Evolutionary conservation across 495 filamentous ascomycete genomes (phyloP).

Genomic region (Penicillium arizonense): DNA sequence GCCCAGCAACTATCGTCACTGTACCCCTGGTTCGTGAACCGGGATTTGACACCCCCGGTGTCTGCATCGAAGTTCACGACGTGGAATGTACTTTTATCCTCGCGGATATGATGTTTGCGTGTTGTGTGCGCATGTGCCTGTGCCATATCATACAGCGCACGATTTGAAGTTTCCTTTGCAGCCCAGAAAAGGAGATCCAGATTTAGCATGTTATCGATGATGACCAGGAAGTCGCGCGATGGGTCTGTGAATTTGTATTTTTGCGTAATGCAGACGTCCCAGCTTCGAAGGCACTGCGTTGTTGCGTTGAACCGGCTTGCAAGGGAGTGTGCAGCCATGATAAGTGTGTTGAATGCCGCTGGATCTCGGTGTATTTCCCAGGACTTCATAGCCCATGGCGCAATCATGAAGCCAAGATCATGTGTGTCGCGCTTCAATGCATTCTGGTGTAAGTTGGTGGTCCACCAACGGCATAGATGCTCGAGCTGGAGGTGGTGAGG

Average conservation of each 20-base stretch:
- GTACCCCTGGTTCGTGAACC: slow-evolving; percentile 43
- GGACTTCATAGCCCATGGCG: slow-evolving; percentile 35
- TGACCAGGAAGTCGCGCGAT: slow-evolving; percentile 29
- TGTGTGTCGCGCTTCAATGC: slow-evolving; percentile 37
- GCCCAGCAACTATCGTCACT: slow-evolving; percentile 40
- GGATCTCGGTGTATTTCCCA: slow-evolving; percentile 33
- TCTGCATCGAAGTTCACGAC: slow-evolving; percentile 37
- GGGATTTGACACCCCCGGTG: slow-evolving; percentile 27
- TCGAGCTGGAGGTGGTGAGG: slow-evolving; percentile 23
- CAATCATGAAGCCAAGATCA: slow-evolving; percentile 48
- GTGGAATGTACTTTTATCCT: slow-evolving; percentile 35
- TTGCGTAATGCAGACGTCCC: slow-evolving; percentile 33
- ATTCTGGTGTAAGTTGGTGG: slow-evolving; percentile 31
- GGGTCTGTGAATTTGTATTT: slow-evolving; percentile 31
- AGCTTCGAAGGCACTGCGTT: slow-evolving; percentile 37
- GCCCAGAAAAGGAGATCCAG: slow-evolving; percentile 47
- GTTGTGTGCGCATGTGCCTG: slow-evolving; percentile 34
- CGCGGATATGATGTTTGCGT: slow-evolving; percentile 32
- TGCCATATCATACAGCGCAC: slow-evolving; percentile 28
- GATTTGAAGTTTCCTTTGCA: slow-evolving; percentile 29
- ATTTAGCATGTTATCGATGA: slow-evolving; percentile 51
- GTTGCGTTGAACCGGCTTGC: slow-evolving; percentile 32
- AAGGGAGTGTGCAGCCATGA: slow-evolving; percentile 36
- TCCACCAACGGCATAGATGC: slow-evolving; percentile 36
- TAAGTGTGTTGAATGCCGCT: slow-evolving; percentile 24